Base-by-base conservation (phyloP, 345 rosid species). In the Eucalyptus polybractea region DNA sequence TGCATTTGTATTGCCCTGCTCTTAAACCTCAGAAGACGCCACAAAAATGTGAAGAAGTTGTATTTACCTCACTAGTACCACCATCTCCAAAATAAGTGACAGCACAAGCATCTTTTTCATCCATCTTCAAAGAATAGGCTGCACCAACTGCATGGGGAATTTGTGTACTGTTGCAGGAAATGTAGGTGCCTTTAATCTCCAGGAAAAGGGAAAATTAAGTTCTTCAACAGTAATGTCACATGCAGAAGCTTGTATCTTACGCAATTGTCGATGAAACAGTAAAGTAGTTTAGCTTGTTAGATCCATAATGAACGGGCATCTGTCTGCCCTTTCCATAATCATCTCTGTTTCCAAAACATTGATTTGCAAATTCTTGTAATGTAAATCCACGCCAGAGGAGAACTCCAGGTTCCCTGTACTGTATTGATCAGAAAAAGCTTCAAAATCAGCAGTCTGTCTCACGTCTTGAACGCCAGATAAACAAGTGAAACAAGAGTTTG, bases 91-190 rank as follows among this genome's bases (percentile, higher is more conserved):
- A 94, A 87, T 90, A 96, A 80, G 97, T 93, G 88, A 97, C 95
- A 10, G 89, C 93, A 92, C 98, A 97, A 22, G 97, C 97, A 95
- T 95, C 93, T 89, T 92, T 94, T 62, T 37, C 88, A 65, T 97
- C 99, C 97, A 97, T 95, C 94, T 95, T 97, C 87, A 96, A 93
- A 87, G 99, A 96, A 93, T 97, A 96, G 58, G 99, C 99, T 88
- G 95, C 96, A 91, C 98, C 97, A 91, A 95, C 98, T 10, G 99
- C 97, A 33, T 96, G 97, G 50, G 97, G 97, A 88, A 97, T 90
- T 90, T 97, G 99, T 85, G 98, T 92, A 54, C 99, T 96, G 94
- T 17, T 88, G 47, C 85, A 76, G 40, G 27, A 56, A 53, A 80
- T 54, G 50, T 14, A 51, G 54, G 44, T 16, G 45, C 58, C 44